Evolutionary conservation across 805 yeast genomes (phyloP).

Genomic region (Myxozyma mucilagina): DNA sequence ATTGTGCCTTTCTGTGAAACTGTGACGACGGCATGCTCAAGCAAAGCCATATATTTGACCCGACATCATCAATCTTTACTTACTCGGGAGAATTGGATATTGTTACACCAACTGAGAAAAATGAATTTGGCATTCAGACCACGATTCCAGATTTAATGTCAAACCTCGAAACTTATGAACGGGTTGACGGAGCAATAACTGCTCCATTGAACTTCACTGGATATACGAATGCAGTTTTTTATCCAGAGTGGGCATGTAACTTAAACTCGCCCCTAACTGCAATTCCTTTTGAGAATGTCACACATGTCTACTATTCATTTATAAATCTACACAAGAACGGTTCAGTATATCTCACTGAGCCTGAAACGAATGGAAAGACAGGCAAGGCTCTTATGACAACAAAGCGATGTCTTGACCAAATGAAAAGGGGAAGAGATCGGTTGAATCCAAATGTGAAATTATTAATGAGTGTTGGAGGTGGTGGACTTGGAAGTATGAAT

Average conservation of each 20-base stretch:
- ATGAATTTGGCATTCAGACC: too few relatives aligned
- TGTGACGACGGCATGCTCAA: too few relatives aligned
- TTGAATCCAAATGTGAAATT: slow-evolving; percentile 47
- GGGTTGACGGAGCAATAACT: neutral
- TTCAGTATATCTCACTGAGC: slow-evolving; percentile 50
- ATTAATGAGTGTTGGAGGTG: slow-evolving; percentile 81
- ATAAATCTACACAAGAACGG: slow-evolving; percentile 59
- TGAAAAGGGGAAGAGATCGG: slow-evolving; percentile 1
- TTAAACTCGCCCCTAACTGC: slow-evolving; percentile 39
- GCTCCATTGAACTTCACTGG: slow-evolving; percentile 1
- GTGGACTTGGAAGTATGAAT: slow-evolving; percentile 49
- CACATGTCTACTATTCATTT: slow-evolving; percentile 79
- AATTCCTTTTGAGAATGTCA: slow-evolving; percentile 55
- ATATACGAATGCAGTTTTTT: slow-evolving; percentile 18
- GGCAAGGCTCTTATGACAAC: slow-evolving; percentile 1
- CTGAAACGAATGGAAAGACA: slow-evolving; percentile 6
- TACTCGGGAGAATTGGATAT: too few relatives aligned
- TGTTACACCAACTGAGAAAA: neutral
- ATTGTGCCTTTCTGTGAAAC: too few relatives aligned
- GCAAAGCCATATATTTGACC: too few relatives aligned
- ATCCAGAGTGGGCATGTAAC: slow-evolving; percentile 29
- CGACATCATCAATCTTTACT: too few relatives aligned
- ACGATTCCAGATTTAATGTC: neutral
- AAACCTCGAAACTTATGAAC: neutral
- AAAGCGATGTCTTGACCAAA: slow-evolving; percentile 1